These are phyloP conservation scores for Pinus taeda DNA, from an alignment of 75 land plant species.

Conservation along the genomic window DNA sequence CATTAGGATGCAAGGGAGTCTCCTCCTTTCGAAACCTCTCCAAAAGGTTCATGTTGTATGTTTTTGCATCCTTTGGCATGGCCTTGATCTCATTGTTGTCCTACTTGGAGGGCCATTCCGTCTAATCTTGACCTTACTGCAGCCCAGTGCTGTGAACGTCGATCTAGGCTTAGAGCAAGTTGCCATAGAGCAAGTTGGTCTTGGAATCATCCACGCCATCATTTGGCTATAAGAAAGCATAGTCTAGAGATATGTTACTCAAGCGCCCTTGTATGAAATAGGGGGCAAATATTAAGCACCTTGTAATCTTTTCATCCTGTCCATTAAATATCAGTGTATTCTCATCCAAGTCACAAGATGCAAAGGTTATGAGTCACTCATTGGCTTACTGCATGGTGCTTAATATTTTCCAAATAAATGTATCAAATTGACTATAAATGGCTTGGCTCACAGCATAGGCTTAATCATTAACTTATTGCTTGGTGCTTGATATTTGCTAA, in stretches of 20 bases:
- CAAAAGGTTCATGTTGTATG: constrained; percentile 76
- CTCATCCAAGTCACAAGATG: no score
- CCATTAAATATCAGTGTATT: no score
- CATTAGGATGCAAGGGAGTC: constrained; percentile 67
- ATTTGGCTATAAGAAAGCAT: constrained; percentile 54
- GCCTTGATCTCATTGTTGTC: constrained; percentile 65
- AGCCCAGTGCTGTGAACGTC: constrained; percentile 12
- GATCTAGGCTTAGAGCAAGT: constrained; percentile 27
- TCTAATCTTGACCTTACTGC: constrained; percentile 38
- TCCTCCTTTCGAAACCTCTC: constrained; percentile 37
- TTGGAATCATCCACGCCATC: constrained; percentile 69
- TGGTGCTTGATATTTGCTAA: no score
- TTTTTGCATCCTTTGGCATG: constrained; percentile 54
- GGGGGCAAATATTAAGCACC: constrained; percentile 38
- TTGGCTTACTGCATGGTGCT: no score
- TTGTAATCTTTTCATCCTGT: no score
- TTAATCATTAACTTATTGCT: no score
- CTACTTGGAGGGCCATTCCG: constrained; percentile 87
- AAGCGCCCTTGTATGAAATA: constrained; percentile 57
- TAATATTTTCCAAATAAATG: no score
- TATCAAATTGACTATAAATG: no score
- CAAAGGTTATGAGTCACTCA: no score
- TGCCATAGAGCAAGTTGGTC: constrained; percentile 37
- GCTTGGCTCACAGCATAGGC: no score
- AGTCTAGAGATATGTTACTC: constrained; percentile 56